Conservation (phyloP, 768 basidiomycete species). For the Tulasnella calospora region DNA sequence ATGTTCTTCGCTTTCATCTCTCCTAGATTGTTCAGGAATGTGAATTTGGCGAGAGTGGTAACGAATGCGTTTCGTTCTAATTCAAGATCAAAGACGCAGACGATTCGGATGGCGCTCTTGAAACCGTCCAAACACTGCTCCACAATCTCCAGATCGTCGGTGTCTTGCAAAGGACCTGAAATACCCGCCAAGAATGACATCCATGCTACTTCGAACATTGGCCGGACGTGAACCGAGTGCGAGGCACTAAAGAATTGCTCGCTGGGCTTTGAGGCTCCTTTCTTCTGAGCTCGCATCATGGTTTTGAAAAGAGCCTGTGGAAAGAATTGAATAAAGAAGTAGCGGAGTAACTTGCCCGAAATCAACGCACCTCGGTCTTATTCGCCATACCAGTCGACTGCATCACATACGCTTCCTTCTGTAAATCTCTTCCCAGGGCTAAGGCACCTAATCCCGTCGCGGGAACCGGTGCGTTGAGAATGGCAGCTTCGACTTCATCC, state of each 20-base stretch:
- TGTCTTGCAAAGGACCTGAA: conserved; percentile 90
- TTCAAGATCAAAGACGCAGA: conserved; percentile 95
- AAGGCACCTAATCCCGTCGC: conserved; percentile 71
- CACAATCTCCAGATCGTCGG: conserved; percentile 88
- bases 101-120: conserved; percentile 93
- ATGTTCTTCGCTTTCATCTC: conserved; percentile 99
- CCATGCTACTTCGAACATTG: conserved; percentile 99
- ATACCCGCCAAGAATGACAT: conserved; percentile 95
- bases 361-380: conserved; percentile 78
- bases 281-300: conserved; percentile 87
- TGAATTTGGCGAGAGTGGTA: conserved; percentile 92
- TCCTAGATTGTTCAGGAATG: conserved; percentile 92
- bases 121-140: conserved; percentile 92
- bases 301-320: conserved; percentile 82
- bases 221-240: conserved; percentile 90
- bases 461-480: conserved; percentile 41
- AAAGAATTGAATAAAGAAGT: neutral
- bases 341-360: neutral
- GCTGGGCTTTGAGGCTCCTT: conserved; percentile 60
- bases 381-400: conserved; percentile 95
- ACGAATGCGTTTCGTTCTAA: conserved; percentile 98
- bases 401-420: conserved; percentile 91
- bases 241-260: conserved; percentile 97
- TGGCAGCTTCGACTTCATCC: conserved; percentile 74
- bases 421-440: conserved; percentile 89